Evolutionary conservation across 2,329 filamentous ascomycete genomes (phyloP), one percentile per base, ranked within the genome.

Genomic region (Trichoderma sp.): DNA sequence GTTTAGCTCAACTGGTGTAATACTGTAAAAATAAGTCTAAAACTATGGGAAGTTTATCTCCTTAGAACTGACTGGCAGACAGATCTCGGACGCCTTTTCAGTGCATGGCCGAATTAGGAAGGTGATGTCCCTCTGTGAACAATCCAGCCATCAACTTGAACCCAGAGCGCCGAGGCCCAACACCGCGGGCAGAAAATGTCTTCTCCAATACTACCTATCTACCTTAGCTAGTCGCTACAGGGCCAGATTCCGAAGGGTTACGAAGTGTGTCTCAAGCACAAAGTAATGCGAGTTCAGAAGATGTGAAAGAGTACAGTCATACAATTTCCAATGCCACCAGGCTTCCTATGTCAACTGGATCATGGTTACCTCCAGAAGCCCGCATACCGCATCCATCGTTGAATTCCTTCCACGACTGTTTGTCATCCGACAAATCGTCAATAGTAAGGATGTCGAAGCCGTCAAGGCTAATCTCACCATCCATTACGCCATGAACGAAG

Each of bases 1-100:
- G 30, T 52, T 52, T 21, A 52, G 50, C 50, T 52, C 34, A 52
- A 52, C 26, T 52, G 34, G 34, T 34, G n/a, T 52, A 4, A 52
- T 52, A 24, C 21, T 24, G 21, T 24, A 30, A 52, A 19, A 34
- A 52, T 52, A 52, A 52, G 28, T 19, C 30, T 52, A 52, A 52
- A 52, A 34, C 28, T 52, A 52, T 34, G 34, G 34, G 34, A 39
- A 52, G 26, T 52, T 52, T 52, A 52, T 52, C 50, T 52, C 50
- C 10, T 24, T n/a, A 52, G 10, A 34, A 7, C 19, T 19, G n/a
- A 39, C 34, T 39, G 34, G 28, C 30, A 34, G 28, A 9, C 30
- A 14, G 50, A 30, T 52, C 50, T 52, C 50, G 2, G 17, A 34
- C 50, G n/a, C 28, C 26, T 52, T 52, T 7, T 52, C 9, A 30